Percentiles rank a stretch among this genome's conserved stretches.
These are phyloP conservation scores for Udeniomyces megalosporus DNA, from an alignment of 768 basidiomycete species.

Conservation along the genomic window DNA sequence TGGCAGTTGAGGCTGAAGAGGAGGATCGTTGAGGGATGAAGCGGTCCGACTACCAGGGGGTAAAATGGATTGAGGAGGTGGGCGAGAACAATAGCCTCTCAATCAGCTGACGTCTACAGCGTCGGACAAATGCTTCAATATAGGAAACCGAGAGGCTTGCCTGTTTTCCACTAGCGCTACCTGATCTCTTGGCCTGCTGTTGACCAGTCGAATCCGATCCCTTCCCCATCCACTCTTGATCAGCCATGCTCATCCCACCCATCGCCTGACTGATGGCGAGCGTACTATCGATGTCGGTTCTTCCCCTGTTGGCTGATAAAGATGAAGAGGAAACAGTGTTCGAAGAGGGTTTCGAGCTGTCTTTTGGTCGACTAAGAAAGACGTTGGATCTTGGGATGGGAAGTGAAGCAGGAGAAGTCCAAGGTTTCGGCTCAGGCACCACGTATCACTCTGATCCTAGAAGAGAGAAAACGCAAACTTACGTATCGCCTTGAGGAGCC, in stretches of 20 bases:
- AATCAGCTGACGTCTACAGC: too few species aligned
- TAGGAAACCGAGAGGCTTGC: too few species aligned
- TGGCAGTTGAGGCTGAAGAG: not conserved
- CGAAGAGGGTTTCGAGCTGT: not conserved
- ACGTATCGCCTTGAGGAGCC: not conserved
- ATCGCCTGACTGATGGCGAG: constrained; percentile 11
- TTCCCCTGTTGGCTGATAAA: not conserved
- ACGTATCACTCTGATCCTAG: not conserved
- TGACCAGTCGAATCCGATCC: too few species aligned
- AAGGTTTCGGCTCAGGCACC: not conserved
- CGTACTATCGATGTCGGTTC: not conserved
- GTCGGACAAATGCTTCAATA: too few species aligned
- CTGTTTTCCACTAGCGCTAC: not conserved
- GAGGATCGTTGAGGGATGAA: constrained; percentile 16
- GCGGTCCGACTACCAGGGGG: constrained; percentile 10
- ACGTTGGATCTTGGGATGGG: constrained; percentile 16
- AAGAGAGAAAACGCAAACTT: not conserved
- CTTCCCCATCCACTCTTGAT: not conserved
- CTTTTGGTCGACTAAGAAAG: constrained; percentile 2
- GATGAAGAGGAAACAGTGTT: not conserved
- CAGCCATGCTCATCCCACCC: constrained; percentile 5
- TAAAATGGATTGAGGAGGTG: too few species aligned
- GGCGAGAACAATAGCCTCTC: too few species aligned
- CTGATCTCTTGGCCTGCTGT: not conserved
- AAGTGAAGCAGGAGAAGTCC: not conserved